These are phyloP conservation scores for Beauveria scarabaeidicola DNA, from an alignment of 2,329 filamentous ascomycete species.

Conservation along the genomic window DNA sequence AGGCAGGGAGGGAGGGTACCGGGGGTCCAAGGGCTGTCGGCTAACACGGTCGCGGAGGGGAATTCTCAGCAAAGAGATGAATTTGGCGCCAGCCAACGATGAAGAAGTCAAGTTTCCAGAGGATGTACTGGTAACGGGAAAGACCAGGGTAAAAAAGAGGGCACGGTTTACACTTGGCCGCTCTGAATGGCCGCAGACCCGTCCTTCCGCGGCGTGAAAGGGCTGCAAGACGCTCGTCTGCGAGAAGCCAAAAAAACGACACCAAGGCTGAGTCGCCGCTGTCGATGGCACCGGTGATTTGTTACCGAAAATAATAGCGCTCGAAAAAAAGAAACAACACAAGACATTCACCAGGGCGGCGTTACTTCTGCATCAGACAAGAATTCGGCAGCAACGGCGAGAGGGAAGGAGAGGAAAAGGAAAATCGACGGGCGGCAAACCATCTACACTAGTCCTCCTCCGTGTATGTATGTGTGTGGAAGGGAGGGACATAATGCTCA, in stretches of 20 bases:
- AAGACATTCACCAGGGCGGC: background rate
- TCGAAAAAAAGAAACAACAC: slow-evolving; percentile 1
- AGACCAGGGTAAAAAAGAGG: background rate
- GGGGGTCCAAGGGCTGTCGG: background rate
- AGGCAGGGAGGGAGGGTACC: background rate
- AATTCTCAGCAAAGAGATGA: background rate
- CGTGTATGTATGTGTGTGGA: background rate
- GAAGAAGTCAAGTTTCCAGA: background rate
- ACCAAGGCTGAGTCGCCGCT: background rate
- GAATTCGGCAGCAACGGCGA: slow-evolving; percentile 4
- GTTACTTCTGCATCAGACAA: slow-evolving; percentile 4
- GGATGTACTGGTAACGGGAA: background rate
- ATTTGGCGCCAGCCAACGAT: background rate
- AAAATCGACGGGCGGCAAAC: slow-evolving; percentile 4
- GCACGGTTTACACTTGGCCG: slow-evolving; percentile 6
- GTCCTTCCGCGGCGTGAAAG: background rate
- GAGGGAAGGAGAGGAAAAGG: background rate
- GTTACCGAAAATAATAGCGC: background rate
- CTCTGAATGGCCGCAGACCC: background rate
- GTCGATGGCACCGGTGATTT: background rate
- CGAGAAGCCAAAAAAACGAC: background rate
- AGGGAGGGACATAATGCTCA: background rate
- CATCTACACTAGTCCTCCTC: background rate
- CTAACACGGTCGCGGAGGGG: background rate
- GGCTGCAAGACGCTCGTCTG: background rate